Evolutionary conservation across 2,329 filamentous ascomycete species (phyloP), one percentile per base, ranked within the genome.

Genomic region (Exophiala sideris): DNA sequence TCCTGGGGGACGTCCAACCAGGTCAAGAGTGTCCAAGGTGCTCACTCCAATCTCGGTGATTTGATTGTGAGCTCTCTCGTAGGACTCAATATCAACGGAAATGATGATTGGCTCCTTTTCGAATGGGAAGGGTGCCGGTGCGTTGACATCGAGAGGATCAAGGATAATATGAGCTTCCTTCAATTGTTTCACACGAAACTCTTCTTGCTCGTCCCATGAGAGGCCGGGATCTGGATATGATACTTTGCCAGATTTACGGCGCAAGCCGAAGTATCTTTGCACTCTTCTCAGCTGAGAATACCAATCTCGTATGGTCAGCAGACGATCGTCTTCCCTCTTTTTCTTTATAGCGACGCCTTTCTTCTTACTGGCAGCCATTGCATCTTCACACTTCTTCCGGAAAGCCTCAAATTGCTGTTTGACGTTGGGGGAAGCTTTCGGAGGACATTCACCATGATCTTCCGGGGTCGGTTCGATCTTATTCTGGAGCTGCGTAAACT

Each of bases 1-100:
- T 0, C 88, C 88, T 2, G 88, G 87, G 0, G 81, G 64, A 0
- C 84, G 57, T 6, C 69, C 72, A 1, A 71, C 63, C 18, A 90
- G 69, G 47, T 82, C 77, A 16, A 73, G 68, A 1, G 87, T 91
- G 67, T 97, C 91, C 0, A 97, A 76, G 2, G 86, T 85, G 1
- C 89, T 86, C 38, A 99, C 76, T 1, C 94, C 94, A 36, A 99
- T 78, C 69, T 99, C 94, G 0, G 91, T 95, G 54, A 97, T 79
- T 10, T 81, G 75, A 33, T 78, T 74, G 10, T 83, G 80, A 41
- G 81, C 76, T 18, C 73, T 71, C 68, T 99, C 94, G 54, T 85
- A 89, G 1, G 86, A 84, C 70, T 99, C 94, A 32, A 94, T 75
- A 64, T 99, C 94, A 41, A 97, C 76, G 58, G 81, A 84, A 54